phyloP scores from a whole-genome alignment of 148 eudicot genomes.

The Fallopia convolvulus region DNA sequence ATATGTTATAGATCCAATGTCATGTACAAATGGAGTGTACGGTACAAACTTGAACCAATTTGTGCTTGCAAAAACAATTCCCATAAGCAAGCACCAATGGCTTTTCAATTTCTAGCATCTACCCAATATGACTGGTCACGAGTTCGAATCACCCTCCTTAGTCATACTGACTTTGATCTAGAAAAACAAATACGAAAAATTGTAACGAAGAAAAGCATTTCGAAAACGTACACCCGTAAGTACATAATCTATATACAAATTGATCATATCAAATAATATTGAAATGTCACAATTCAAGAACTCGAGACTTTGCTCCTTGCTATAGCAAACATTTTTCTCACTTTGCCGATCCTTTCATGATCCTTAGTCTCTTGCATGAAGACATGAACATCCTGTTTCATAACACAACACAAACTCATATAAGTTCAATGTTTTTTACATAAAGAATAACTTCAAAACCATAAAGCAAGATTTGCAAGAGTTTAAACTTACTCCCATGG shows the following conservation, averaged over 20 bases:
- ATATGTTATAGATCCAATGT: not conserved
- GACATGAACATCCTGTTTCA: constrained; percentile 43
- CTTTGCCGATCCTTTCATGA: constrained; percentile 42
- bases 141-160: not conserved
- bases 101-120: not conserved
- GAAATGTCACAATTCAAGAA: not conserved
- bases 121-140: not conserved
- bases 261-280: not conserved
- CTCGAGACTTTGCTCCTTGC: not conserved
- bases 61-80: not conserved
- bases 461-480: not conserved
- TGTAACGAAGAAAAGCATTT: not conserved
- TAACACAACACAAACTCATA: not conserved
- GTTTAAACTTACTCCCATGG: constrained; percentile 45
- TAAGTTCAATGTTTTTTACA: not conserved
- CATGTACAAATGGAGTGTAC: not conserved
- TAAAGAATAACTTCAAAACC: too few relatives aligned
- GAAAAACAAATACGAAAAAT: not conserved
- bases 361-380: constrained; percentile 57
- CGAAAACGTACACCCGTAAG: not conserved
- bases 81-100: not conserved
- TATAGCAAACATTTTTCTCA: not conserved
- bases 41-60: not conserved
- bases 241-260: not conserved
- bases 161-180: not conserved